Conservation (phyloP, 768 basidiomycete species). For the Russula olivacea region DNA sequence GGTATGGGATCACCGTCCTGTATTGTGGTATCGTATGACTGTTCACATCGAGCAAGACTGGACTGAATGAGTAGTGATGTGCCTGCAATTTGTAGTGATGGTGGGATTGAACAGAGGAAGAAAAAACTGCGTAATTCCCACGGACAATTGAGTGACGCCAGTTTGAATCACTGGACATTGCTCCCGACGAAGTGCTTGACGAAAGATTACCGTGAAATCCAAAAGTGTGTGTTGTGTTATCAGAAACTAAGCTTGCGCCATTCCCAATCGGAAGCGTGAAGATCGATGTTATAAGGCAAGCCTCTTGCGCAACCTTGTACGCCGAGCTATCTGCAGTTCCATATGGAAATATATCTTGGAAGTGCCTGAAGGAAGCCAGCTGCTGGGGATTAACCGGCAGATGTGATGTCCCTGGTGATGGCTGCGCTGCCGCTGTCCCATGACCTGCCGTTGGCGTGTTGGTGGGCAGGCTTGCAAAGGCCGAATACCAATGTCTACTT, state of each 20-base stretch:
- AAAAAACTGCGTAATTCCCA: not conserved
- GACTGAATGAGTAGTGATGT: not conserved
- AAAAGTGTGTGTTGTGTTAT: not conserved
- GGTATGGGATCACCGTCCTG: not conserved
- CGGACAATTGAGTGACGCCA: not conserved
- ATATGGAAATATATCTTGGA: not conserved
- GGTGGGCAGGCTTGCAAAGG: not conserved
- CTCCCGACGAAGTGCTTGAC: not conserved
- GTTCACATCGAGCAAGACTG: not conserved
- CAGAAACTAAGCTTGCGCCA: not conserved
- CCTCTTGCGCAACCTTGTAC: not conserved
- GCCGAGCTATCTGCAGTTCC: not conserved
- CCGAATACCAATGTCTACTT: not conserved
- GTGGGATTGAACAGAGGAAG: not conserved
- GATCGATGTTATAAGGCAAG: not conserved
- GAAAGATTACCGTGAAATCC: not conserved
- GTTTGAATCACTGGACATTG: not conserved
- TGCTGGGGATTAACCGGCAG: slow-evolving; percentile 7
- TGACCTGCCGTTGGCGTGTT: not conserved
- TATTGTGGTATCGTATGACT: not conserved
- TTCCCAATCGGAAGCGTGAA: not conserved
- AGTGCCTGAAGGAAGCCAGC: not conserved
- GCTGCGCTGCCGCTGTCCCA: not conserved
- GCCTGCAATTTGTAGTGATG: not conserved
- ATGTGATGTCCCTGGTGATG: slow-evolving; percentile 12